These are phyloP conservation scores for Coemansia sp. DNA, from an alignment of 192 early-diverging fungal species.

Conservation along the genomic window DNA sequence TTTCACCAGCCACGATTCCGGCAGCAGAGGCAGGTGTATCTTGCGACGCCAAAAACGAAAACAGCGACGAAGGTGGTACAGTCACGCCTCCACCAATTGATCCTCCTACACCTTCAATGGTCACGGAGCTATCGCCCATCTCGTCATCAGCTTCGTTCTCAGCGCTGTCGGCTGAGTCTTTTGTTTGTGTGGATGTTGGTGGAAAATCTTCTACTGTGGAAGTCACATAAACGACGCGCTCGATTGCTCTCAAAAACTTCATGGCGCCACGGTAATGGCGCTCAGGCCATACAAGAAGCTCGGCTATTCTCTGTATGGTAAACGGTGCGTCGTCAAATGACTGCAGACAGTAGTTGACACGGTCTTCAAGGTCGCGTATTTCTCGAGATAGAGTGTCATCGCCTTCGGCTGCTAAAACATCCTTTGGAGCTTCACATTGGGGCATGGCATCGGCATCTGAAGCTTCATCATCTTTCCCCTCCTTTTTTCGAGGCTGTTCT, in stretches of 20 bases:
- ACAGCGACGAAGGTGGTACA: conserved; percentile 22
- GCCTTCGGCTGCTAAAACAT: background rate
- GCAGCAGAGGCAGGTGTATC: background rate
- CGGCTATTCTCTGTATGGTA: conserved; percentile 51
- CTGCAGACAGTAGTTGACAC: conserved; percentile 40
- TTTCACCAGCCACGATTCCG: background rate
- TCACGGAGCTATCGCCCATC: background rate
- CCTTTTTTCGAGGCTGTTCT: background rate
- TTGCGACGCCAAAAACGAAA: conserved; percentile 26
- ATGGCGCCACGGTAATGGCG: conserved; percentile 43
- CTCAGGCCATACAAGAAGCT: conserved; percentile 44
- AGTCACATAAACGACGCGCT: conserved; percentile 49
- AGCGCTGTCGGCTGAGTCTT: background rate
- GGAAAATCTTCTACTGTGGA: conserved; percentile 54
- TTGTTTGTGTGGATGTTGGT: background rate
- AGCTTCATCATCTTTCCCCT: background rate
- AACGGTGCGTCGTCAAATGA: conserved; percentile 53
- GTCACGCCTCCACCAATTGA: background rate
- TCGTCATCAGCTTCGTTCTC: background rate
- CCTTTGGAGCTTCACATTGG: conserved; percentile 7
- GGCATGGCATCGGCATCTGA: background rate
- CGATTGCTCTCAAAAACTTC: conserved; percentile 49
- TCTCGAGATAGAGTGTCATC: conserved; percentile 6
- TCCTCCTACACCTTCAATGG: conserved; percentile 18
- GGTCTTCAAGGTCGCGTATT: conserved; percentile 40